Evolutionary conservation across 202 grass and related monocot genomes (phyloP).

Genomic region (Zoysia matrella): DNA sequence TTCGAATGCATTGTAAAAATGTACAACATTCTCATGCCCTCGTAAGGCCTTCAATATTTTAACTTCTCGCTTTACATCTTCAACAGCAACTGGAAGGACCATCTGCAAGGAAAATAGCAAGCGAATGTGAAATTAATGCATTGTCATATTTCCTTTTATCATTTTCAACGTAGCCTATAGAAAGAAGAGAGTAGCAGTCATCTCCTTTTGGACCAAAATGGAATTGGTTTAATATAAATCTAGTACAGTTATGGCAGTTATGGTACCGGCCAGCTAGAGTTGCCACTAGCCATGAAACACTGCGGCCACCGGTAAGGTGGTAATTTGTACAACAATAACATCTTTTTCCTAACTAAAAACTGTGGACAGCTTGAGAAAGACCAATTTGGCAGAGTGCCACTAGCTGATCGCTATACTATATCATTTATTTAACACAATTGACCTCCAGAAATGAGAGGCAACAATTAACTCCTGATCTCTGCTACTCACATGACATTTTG

Average conservation of each 20-base stretch:
- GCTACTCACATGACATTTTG: not conserved
- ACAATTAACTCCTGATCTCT: not conserved
- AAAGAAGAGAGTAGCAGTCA: not conserved
- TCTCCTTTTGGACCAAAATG: not conserved
- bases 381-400: not conserved
- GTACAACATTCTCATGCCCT: slow-evolving; percentile 85
- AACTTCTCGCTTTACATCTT: slow-evolving; percentile 89
- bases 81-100: slow-evolving; percentile 82
- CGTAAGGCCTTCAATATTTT: slow-evolving; percentile 83
- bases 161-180: not conserved
- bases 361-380: not conserved
- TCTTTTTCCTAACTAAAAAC: not conserved
- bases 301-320: not conserved
- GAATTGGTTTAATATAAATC: not conserved
- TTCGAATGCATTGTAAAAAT: slow-evolving; percentile 90
- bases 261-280: not conserved
- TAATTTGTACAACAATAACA: not conserved
- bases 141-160: too few species aligned
- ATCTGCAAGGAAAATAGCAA: slow-evolving; percentile 61
- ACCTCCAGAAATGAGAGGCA: not conserved
- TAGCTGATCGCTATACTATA: not conserved
- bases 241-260: not conserved
- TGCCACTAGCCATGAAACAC: not conserved
- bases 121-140: slow-evolving; percentile 17
- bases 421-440: not conserved